Percentiles rank a stretch among this genome's conserved stretches.
Conservation (phyloP, 441 rosid species). For the Jatropha podagrica region DNA sequence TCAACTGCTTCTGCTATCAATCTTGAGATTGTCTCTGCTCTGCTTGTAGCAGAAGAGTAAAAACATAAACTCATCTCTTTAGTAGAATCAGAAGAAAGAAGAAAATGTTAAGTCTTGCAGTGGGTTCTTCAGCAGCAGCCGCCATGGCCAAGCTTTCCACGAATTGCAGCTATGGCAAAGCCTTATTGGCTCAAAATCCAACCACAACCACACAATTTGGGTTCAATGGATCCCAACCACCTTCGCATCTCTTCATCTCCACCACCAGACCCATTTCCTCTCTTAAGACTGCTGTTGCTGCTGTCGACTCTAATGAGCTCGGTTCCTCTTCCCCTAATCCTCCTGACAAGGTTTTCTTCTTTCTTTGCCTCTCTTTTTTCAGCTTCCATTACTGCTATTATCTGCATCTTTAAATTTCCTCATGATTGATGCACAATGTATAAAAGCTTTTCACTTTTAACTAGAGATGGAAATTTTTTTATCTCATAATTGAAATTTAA, state of each 20-base stretch:
- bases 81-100: neutral
- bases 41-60: neutral
- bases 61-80: neutral
- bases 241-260: neutral
- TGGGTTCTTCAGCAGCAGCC: slow-evolving; percentile 28
- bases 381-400: neutral
- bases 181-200: slow-evolving; percentile 9
- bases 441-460: no score
- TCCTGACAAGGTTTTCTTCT: slow-evolving; percentile 38
- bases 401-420: neutral
- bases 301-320: slow-evolving; percentile 44
- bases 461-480: neutral
- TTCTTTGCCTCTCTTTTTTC: neutral
- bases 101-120: slow-evolving; percentile 27
- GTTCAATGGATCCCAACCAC: slow-evolving; percentile 17
- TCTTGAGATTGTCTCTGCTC: neutral
- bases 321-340: slow-evolving; percentile 22
- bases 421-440: neutral
- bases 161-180: slow-evolving; percentile 3
- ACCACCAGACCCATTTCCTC: slow-evolving; percentile 28
- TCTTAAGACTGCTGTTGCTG: slow-evolving; percentile 45
- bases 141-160: slow-evolving; percentile 12
- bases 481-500: neutral
- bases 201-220: neutral
- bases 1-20: neutral